Evolutionary conservation across 257 asterid species (phyloP).

Genomic region (Henckelia pumila): DNA sequence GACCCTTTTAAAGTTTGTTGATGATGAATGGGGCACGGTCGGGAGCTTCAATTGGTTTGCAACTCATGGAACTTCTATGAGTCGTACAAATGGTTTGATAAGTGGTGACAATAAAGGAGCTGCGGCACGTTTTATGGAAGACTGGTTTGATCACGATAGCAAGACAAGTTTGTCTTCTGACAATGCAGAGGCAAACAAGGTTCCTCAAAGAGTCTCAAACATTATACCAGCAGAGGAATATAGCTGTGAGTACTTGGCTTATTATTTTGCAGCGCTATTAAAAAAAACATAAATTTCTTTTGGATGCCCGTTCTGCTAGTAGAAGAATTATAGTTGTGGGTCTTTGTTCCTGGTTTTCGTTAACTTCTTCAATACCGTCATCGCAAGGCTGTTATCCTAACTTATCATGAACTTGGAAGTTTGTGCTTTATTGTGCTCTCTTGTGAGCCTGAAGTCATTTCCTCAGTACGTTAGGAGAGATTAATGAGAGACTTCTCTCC

Average conservation of each 20-base stretch:
- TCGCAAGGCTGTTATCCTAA: not conserved
- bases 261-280: not conserved
- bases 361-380: not conserved
- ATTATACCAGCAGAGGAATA: slow-evolving; percentile 57
- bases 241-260: slow-evolving; percentile 53
- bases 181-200: slow-evolving; percentile 25
- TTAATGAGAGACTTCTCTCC: not conserved
- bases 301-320: slow-evolving; percentile 2
- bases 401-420: not conserved
- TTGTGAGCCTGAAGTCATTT: not conserved
- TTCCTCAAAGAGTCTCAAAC: slow-evolving; percentile 82
- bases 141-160: slow-evolving; percentile 71
- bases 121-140: slow-evolving; percentile 98
- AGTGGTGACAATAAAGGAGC: slow-evolving; percentile 99
- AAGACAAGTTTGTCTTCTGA: slow-evolving; percentile 33
- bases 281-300: not conserved
- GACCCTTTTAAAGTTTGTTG: slow-evolving; percentile 90
- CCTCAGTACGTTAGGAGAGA: not conserved
- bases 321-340: slow-evolving; percentile 10
- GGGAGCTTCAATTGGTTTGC: slow-evolving; percentile 99
- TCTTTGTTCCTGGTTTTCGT: slow-evolving; percentile 6
- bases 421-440: not conserved
- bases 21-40: slow-evolving; percentile 91
- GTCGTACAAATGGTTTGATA: slow-evolving; percentile 86
- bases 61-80: slow-evolving; percentile 99